phyloP scores from a whole-genome alignment of 2,329 filamentous ascomycete genomes.

The Ciborinia camelliae region DNA sequence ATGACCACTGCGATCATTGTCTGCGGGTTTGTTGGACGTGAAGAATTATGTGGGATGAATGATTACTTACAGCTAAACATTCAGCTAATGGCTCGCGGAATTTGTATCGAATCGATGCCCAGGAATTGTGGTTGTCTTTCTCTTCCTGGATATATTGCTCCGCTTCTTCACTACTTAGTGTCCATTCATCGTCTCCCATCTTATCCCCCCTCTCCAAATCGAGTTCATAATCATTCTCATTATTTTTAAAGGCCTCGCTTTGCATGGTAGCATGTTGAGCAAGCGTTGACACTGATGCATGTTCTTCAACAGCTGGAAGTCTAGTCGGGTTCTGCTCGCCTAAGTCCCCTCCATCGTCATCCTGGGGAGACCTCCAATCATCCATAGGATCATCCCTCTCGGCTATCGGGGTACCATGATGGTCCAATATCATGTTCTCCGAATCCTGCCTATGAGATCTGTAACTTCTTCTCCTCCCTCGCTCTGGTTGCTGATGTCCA shows the following conservation, averaged over 20 bases:
- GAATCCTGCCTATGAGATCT: conserved; percentile 13
- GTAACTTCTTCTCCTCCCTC: neutral
- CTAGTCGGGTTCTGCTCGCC: conserved; percentile 1
- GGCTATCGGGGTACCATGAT: conserved; percentile 12
- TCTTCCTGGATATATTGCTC: conserved; percentile 23
- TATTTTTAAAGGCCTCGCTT: neutral
- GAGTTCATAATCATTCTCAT: neutral
- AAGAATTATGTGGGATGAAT: neutral
- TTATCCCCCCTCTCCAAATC: conserved; percentile 17
- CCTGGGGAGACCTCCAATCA: conserved; percentile 16
- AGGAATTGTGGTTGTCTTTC: conserved; percentile 22
- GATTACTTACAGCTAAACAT: conserved; percentile 41
- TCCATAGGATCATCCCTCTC: conserved; percentile 23
- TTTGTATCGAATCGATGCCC: conserved; percentile 47
- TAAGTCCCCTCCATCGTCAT: neutral
- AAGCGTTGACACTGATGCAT: neutral
- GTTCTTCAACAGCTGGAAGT: conserved; percentile 14
- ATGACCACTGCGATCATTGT: conserved; percentile 37
- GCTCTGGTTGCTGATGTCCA: conserved; percentile 10
- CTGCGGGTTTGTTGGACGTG: conserved; percentile 3
- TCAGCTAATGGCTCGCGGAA: conserved; percentile 51
- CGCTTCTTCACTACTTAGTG: conserved; percentile 23
- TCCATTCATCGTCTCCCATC: conserved; percentile 15
- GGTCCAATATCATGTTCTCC: neutral
- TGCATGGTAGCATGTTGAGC: neutral